Base-by-base conservation (phyloP, 2,329 filamentous ascomycete species). In the Aspergillus versicolor region DNA sequence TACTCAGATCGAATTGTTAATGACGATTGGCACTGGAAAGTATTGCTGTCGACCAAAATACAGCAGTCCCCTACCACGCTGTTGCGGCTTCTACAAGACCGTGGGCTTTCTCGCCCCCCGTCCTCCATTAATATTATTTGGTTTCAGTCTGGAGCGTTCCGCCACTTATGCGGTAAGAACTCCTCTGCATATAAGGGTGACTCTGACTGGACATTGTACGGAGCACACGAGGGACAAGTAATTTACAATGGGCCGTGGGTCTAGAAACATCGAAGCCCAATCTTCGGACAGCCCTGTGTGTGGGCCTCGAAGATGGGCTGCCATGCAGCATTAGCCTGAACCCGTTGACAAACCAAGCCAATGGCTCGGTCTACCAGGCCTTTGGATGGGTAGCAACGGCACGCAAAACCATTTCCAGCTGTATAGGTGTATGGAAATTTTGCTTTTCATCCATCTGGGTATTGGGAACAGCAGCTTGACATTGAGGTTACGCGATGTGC, bases 401-500 rank as follows among this genome's bases (percentile, higher is more conserved):
- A 30, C 34, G 34, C 34, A 37, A 6, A n/a, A 15, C 34, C 15
- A 37, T 13, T 9, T n/a, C 34, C 27, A 30, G 27, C 9, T 37
- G 34, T 13, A 37, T n/a, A 5, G 34, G 15, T n/a, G 13, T 5
- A 37, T 37, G 34, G 12, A n/a, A 3, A n/a, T 37, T 8, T 13
- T 24, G 24, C 24, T 24, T 24, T 0, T 13, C 7, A 6, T 17
- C 43, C 21, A 24, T 37, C 45, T 48, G 11, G 22, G 3, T n/a
- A 34, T 17, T 41, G 22, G 41, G 41, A 19, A 22, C 11, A 41
- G 34, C 34, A 49, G 32, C 30, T 17, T 34, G 15, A 17, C 17
- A 30, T 19, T 12, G 32, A 15, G 38, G 37, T 48, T 48, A 48
- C 52, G 48, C 45, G 27, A 54, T 49, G 44, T 47, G 30, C 42